Conservation (phyloP, 345 rosid genomes). For the Punica granatum region DNA sequence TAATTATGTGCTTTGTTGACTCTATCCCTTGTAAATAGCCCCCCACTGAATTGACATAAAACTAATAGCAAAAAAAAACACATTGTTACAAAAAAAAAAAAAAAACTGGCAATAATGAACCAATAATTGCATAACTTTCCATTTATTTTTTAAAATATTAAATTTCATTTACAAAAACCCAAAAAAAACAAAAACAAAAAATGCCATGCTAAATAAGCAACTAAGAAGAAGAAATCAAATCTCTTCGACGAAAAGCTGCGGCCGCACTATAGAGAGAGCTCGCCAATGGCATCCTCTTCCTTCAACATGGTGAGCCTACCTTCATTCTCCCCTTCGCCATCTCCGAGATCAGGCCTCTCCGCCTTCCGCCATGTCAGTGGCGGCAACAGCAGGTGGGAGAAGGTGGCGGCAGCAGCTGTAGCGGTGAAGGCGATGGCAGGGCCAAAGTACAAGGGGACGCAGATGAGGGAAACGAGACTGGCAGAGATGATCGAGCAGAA, state of each 20-base stretch:
- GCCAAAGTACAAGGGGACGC: constrained; percentile 68
- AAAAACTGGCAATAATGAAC: no score
- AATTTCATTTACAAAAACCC: not conserved
- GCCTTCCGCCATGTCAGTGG: constrained; percentile 47
- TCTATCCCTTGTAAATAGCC: no score
- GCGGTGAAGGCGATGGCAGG: constrained; percentile 15
- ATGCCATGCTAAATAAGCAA: no score
- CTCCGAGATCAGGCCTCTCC: constrained; percentile 30
- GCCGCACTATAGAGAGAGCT: not conserved
- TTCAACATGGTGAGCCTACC: not conserved
- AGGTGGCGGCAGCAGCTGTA: not conserved
- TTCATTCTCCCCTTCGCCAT: not conserved
- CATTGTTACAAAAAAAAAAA: no score
- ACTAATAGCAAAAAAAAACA: no score
- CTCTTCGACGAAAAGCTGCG: not conserved
- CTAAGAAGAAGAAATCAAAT: not conserved
- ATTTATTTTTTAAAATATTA: no score
- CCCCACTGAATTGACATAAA: no score
- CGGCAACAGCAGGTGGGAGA: constrained; percentile 33
- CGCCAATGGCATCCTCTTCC: not conserved
- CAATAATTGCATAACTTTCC: no score
- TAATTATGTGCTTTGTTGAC: not conserved
- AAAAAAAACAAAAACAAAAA: no score
- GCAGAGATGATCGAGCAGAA: constrained; percentile 64
- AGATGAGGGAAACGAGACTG: constrained; percentile 54